phyloP scores from a whole-genome alignment of 352 stramenopile species.

The Phytophthora pini region DNA sequence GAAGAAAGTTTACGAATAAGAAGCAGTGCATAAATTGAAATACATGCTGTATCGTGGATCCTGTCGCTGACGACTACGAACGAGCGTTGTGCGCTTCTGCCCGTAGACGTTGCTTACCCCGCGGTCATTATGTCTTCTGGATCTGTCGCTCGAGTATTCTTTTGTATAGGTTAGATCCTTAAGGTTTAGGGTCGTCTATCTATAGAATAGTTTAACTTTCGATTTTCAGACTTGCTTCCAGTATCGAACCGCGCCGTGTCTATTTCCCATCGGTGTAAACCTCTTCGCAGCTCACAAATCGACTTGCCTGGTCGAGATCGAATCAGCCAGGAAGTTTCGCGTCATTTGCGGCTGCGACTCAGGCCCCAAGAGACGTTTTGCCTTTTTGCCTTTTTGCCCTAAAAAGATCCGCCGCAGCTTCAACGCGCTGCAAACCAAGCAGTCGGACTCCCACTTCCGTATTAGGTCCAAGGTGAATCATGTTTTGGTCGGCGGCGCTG shows the following conservation, averaged over 20 bases:
- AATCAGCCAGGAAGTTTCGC: slow-evolving; percentile 25
- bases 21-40: no score
- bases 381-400: not conserved
- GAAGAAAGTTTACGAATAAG: no score
- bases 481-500: slow-evolving; percentile 81
- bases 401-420: slow-evolving; percentile 28
- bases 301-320: slow-evolving; percentile 6
- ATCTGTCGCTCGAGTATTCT: no score
- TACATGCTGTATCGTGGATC: no score
- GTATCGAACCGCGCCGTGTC: slow-evolving; percentile 16
- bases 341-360: slow-evolving; percentile 8
- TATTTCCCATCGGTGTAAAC: slow-evolving; percentile 9
- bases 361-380: slow-evolving; percentile 4
- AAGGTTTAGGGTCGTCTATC: slow-evolving; percentile 5
- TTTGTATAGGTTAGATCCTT: not conserved
- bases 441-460: slow-evolving; percentile 16
- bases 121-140: no score
- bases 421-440: slow-evolving; percentile 7
- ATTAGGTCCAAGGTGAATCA: slow-evolving; percentile 25
- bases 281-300: slow-evolving; percentile 17
- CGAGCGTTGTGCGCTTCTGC: no score
- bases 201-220: slow-evolving; percentile 29
- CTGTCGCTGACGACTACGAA: no score
- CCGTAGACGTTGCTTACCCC: no score
- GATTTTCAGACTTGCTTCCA: slow-evolving; percentile 24